phyloP scores from a whole-genome alignment of 2,329 filamentous ascomycete genomes.

The Colletotrichum filicis region DNA sequence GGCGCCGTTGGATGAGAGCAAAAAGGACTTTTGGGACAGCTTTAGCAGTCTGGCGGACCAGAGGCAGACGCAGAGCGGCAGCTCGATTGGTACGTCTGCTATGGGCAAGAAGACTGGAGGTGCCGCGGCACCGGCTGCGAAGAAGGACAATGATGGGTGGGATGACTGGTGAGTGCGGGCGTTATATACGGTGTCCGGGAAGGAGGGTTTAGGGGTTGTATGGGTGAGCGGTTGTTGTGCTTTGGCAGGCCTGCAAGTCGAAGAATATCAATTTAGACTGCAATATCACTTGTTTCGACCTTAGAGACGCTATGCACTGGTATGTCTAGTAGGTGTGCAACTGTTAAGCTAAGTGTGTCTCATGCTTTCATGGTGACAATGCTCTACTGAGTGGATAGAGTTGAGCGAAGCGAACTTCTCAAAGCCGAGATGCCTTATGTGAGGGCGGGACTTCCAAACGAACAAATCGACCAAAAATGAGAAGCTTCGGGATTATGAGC shows the following conservation, averaged over 20 bases:
- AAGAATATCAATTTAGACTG: conserved; percentile 25
- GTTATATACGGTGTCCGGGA: not conserved
- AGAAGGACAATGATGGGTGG: conserved; percentile 69
- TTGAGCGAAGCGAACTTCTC: not conserved
- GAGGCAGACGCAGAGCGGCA: conserved; percentile 53
- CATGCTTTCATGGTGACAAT: not conserved
- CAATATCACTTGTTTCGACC: conserved; percentile 20
- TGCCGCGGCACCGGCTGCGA: conserved; percentile 45
- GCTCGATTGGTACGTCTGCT: conserved; percentile 68
- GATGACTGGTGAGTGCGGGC: conserved; percentile 66
- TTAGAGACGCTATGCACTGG: not conserved
- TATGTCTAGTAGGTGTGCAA: not conserved
- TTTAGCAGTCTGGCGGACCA: conserved; percentile 79
- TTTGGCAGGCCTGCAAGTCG: conserved; percentile 29
- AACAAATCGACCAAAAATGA: not conserved
- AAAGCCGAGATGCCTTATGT: not conserved
- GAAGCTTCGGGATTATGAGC: not conserved
- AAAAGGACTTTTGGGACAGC: conserved; percentile 91
- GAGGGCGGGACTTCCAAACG: not conserved
- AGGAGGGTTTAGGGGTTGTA: conserved; percentile 20
- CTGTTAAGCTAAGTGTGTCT: not conserved
- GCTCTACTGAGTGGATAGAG: not conserved
- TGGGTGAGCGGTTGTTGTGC: conserved; percentile 27
- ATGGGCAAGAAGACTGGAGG: conserved; percentile 62
- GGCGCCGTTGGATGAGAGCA: conserved; percentile 68